Base-by-base conservation (phyloP, 352 stramenopile species). In the Nothophytophthora sp. region DNA sequence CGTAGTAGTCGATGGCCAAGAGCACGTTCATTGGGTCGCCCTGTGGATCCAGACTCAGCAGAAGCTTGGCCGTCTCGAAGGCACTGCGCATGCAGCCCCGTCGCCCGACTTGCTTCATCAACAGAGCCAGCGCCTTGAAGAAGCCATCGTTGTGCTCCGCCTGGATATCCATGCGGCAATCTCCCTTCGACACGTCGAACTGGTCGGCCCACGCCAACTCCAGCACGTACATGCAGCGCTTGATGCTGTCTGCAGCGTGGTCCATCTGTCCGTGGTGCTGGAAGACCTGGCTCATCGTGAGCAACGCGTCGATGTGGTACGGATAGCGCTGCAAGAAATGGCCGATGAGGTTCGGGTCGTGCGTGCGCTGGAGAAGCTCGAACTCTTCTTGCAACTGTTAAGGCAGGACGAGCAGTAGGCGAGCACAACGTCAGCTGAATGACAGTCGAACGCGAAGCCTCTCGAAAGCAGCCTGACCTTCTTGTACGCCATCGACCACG, bases 241-340 rank as follows among this genome's bases (percentile, higher is more conserved):
- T 92, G 54, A 95, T 92, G 50, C 80, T 91, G 48, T 95, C 85
- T 0, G 74, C 63, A 0, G 85, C 77, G 35, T 95, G 81, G 30
- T 95, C 85, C 76, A 93, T 95, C 42, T 95, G 85, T 2, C 85
- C 85, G 39, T 95, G 85, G 45, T 95, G 85, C 59, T 95, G 85
- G 50, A 90, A 93, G 22, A 95, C 80, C 56, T 93, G 81, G 41
- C 76, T 92, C 80, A 95, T 93, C 47, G 89, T 86, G 5, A 95
- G 67, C 30, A 93, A 60, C 19, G 85, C 82, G 45, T 93, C 85
- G 27, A 93, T 81, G 49, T 95, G 85, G 69, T 87, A 95, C 37
- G 85, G 85, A 25, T 95, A 81, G 8, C 82, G 80, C n/a, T 84
- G 73, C 50, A 95, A 56, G 43, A 93, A 95, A 30, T 90, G 78